phyloP scores from a whole-genome alignment of 169 alveolate genomes.

The Eimeria sp. region DNA sequence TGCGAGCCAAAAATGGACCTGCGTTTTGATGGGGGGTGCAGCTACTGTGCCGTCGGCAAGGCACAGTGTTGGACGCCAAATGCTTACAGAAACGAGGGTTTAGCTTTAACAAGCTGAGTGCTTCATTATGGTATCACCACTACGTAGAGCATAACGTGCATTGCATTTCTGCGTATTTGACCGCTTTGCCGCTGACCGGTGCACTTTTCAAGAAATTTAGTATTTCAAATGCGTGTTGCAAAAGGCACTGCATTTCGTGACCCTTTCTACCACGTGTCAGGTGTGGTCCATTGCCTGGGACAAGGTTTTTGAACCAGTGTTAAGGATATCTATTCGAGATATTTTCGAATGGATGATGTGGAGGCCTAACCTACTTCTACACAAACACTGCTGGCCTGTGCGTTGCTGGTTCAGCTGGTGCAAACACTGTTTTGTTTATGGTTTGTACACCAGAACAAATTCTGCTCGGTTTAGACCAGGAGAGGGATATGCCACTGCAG shows the following conservation, averaged over 20 bases:
- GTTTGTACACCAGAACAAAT: not conserved
- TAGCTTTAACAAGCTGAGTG: not conserved
- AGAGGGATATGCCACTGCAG: not conserved
- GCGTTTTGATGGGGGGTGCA: not conserved
- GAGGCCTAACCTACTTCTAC: not conserved
- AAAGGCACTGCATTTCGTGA: not conserved
- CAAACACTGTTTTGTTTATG: not conserved
- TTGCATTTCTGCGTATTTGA: not conserved
- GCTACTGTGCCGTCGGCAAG: not conserved
- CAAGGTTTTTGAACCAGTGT: not conserved
- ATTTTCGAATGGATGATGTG: not conserved
- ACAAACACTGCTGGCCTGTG: not conserved
- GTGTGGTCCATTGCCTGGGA: not conserved
- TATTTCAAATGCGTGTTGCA: not conserved
- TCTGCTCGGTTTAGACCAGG: not conserved
- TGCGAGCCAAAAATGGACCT: not conserved
- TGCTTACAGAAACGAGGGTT: not conserved
- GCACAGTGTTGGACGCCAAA: not conserved
- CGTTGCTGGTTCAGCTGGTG: not conserved
- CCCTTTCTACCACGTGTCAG: not conserved
- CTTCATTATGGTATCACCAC: not conserved
- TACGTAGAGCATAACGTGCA: not conserved
- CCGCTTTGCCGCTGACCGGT: not conserved
- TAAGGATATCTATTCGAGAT: not conserved
- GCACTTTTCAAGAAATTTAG: not conserved